phyloP scores from a whole-genome alignment of 345 rosid species.

The Eucalyptus leucophloia region DNA sequence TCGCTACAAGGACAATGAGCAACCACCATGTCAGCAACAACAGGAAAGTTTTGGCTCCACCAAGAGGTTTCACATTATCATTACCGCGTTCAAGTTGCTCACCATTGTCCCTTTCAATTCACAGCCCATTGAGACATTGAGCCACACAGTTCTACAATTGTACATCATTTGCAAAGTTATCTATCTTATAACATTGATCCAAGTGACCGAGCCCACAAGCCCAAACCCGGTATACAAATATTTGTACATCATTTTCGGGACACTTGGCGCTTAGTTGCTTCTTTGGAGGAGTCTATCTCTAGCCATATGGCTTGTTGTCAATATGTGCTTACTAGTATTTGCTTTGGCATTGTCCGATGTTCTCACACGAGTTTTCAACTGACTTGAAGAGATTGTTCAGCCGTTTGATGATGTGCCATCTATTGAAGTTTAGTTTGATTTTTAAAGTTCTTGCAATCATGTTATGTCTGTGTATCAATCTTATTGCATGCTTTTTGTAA shows the following conservation, averaged over 20 bases:
- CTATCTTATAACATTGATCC: background rate
- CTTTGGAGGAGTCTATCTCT: background rate
- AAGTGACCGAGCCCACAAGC: rapidly evolving
- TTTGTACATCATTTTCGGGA: background rate
- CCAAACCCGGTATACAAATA: rapidly evolving
- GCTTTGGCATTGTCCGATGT: background rate
- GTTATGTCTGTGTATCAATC: no score
- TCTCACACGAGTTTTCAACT: background rate
- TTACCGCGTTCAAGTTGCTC: no score
- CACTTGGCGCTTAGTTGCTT: background rate
- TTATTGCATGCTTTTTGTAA: background rate
- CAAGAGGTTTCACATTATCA: rapidly evolving
- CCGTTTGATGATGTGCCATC: rapidly evolving
- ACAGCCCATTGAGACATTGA: background rate
- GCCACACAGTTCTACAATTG: rapidly evolving
- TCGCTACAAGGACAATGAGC: rapidly evolving
- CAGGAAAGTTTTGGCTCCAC: background rate
- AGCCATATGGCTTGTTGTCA: background rate
- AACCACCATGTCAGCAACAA: no score
- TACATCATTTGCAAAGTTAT: background rate
- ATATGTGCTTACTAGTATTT: background rate
- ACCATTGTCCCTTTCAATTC: background rate
- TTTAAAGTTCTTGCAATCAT: no score
- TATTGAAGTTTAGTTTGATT: background rate
- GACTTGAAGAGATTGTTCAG: background rate